Percentiles rank a stretch among this genome's conserved stretches.
These are phyloP conservation scores for Acer saccharum DNA, from an alignment of 345 rosid genomes.

Conservation along the genomic window DNA sequence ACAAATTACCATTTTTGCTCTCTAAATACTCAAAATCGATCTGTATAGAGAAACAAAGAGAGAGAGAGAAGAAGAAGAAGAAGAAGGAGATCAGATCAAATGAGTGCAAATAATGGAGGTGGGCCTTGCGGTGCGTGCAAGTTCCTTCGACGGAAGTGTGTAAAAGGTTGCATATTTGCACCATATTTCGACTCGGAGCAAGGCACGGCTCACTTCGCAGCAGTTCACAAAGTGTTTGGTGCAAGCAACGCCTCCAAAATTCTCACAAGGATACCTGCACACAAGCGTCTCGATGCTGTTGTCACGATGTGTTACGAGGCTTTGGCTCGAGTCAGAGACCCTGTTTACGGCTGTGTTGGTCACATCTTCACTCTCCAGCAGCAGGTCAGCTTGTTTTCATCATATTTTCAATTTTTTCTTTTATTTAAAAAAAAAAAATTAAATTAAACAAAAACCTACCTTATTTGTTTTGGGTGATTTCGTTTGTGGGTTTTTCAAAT, in stretches of 20 bases:
- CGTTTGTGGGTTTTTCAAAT: not conserved
- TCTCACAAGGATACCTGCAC: conserved; percentile 57
- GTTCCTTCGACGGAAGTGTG: conserved; percentile 80
- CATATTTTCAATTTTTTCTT: no score
- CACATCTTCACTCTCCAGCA: conserved; percentile 82
- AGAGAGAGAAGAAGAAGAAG: conserved; percentile 9
- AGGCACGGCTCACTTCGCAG: conserved; percentile 76
- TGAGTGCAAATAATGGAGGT: conserved; percentile 45
- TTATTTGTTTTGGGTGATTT: not conserved
- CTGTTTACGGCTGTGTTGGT: conserved; percentile 80
- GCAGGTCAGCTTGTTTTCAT: conserved; percentile 47
- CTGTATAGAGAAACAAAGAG: not conserved
- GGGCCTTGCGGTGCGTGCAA: conserved; percentile 96
- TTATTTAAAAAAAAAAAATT: no score
- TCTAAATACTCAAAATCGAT: conserved; percentile 16
- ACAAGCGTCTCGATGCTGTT: conserved; percentile 77
- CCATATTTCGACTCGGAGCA: conserved; percentile 91
- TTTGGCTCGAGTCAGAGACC: conserved; percentile 75
- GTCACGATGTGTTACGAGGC: conserved; percentile 84
- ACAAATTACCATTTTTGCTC: conserved; percentile 8
- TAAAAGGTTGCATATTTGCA: conserved; percentile 77
- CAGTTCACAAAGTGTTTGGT: conserved; percentile 89
- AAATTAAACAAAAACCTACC: not conserved
- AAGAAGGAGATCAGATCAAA: conserved; percentile 5
- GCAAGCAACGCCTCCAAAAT: conserved; percentile 93